Base-by-base conservation (phyloP, 805 yeast genomes). In the Ogataea siamensis region DNA sequence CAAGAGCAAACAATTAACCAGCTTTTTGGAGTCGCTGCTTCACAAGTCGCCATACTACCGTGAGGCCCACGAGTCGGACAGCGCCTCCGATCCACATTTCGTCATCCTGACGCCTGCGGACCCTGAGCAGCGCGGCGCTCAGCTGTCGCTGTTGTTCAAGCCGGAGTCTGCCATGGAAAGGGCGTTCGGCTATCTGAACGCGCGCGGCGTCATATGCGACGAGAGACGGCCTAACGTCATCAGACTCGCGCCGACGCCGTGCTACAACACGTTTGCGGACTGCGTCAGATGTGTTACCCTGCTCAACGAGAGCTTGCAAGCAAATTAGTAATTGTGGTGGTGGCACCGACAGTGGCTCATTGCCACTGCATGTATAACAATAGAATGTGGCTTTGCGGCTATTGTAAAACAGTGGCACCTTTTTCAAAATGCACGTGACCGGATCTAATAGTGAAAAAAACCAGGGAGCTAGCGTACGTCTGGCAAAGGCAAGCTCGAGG, bases 221-320 rank as follows among this genome's bases (percentile, higher is more conserved):
- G 96, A 89, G 55, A 72, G 98, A 56, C 71, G 87, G 55, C 97
- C 97, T 1, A 79, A 80, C 55, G 97, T 88, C n/a, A 78, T 91
- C 26, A 68, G 97, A 41, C 55, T 89, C n/a, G 91, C 95, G 0
- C 96, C 98, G 6, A 68, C 75, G 3, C 93, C 96, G 0, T 67
- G 87, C 32, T 89, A 89, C 65, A 89, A 87, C 53, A 76, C 84
- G 1, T 84, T 84, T 49, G 62, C 56, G 28, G 94, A 89, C 44
- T 78, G 84, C 10, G 64, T 53, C 23, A 38, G 50, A 2, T 78
- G 78, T 7, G 76, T 68, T 5, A 44, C 58, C 15, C 46, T 66
- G 14, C 51, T 87, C 3, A 61, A 76, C 13, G 68, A 66, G 19
- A 68, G 68, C 1, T 50, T 73, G 13, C 56, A 50, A 12, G 30